A percentile compares a stretch with the other conserved stretches of the same genome.
Evolutionary conservation across 1,284 basidiomycete genomes (phyloP).

Genomic region (Boletus sp.): DNA sequence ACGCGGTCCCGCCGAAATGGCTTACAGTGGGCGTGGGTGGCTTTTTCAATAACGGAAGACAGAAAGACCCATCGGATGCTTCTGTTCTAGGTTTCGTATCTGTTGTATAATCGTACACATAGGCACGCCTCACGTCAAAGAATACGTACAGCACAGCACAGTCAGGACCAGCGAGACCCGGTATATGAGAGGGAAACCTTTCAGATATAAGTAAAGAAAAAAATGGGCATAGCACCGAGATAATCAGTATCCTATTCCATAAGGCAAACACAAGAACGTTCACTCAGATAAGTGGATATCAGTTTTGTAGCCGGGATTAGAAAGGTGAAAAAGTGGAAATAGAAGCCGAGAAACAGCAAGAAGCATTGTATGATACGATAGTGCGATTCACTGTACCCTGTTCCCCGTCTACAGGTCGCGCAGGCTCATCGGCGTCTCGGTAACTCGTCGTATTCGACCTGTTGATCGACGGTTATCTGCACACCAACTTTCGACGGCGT

Average conservation of each 20-base stretch:
- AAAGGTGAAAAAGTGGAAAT: background rate
- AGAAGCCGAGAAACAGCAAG: background rate
- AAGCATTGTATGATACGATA: background rate
- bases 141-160: background rate
- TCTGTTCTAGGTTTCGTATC: background rate
- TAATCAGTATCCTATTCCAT: constrained; percentile 9
- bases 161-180: background rate
- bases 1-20: background rate
- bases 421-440: constrained; percentile 19
- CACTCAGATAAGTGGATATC: background rate
- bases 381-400: background rate
- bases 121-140: background rate
- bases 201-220: background rate
- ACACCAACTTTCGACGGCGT: constrained; percentile 39
- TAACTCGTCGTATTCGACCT: constrained; percentile 49
- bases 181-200: background rate
- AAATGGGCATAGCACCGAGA: background rate
- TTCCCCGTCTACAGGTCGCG: background rate
- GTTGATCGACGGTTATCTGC: constrained; percentile 55
- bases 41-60: background rate
- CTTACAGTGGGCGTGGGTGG: background rate
- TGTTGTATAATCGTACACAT: background rate
- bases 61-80: background rate
- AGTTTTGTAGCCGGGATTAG: constrained; percentile 1
- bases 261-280: background rate